Evolutionary conservation across 331 rosid species (phyloP).

Genomic region (Stylosanthes scabra): DNA sequence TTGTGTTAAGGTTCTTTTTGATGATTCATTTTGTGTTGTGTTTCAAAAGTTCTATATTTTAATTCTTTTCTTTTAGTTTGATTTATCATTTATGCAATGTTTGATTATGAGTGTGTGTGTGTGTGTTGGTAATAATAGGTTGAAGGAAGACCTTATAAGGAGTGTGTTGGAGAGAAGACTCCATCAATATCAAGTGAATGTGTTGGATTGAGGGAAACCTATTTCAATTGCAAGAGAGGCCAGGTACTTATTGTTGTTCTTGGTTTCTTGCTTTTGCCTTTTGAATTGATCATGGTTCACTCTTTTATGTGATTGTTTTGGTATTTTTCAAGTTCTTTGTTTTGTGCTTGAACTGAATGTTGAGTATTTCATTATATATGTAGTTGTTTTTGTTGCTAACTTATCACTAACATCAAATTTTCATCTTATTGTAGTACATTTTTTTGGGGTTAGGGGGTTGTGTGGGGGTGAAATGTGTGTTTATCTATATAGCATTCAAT

Average conservation of each 20-base stretch:
- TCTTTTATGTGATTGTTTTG: constrained; percentile 9
- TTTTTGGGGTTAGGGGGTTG: no score
- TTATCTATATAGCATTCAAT: neutral
- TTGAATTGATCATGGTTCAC: constrained; percentile 27
- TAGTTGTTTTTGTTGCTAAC: neutral
- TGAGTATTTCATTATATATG: neutral
- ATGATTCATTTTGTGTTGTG: neutral
- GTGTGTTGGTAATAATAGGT: constrained; percentile 52
- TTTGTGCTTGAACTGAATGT: constrained; percentile 16
- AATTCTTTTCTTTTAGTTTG: neutral
- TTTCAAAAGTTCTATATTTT: neutral
- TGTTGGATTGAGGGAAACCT: constrained; percentile 93
- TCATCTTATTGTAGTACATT: neutral
- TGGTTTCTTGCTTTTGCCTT: neutral
- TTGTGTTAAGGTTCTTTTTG: constrained; percentile 67
- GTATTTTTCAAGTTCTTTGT: neutral
- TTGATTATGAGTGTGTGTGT: constrained; percentile 26
- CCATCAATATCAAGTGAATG: constrained; percentile 90
- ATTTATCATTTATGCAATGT: constrained; percentile 24
- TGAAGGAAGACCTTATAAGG: constrained; percentile 69
- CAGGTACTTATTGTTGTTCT: constrained; percentile 54
- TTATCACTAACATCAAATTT: neutral
- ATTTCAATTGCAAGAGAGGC: constrained; percentile 98
- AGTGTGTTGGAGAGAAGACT: constrained; percentile 87
- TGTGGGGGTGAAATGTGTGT: neutral